Evolutionary conservation across 257 asterid genomes (phyloP).

Genomic region (Gentiana dahurica): DNA sequence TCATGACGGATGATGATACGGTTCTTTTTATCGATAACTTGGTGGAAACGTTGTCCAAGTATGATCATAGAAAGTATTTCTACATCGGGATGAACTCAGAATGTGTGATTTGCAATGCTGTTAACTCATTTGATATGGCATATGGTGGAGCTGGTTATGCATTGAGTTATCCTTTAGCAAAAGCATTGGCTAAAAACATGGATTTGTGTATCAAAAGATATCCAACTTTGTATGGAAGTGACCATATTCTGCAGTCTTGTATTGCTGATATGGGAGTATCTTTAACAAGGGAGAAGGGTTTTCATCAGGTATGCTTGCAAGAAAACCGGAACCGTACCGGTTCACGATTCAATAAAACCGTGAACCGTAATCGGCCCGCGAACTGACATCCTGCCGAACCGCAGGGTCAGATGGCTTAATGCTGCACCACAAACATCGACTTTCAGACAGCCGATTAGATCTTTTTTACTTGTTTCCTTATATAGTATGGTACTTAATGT

Average conservation of each 20-base stretch:
- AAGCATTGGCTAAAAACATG: slow-evolving; percentile 39
- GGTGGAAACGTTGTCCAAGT: slow-evolving; percentile 22
- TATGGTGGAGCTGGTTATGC: slow-evolving; percentile 46
- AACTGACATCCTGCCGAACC: no score
- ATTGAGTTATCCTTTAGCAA: slow-evolving; percentile 41
- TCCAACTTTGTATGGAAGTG: slow-evolving; percentile 26
- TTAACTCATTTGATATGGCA: slow-evolving; percentile 38
- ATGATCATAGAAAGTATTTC: slow-evolving; percentile 38
- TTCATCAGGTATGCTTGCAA: slow-evolving; percentile 26
- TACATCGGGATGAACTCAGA: slow-evolving; percentile 49
- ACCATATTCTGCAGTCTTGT: slow-evolving; percentile 34
- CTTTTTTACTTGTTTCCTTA: no score
- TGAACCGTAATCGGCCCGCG: no score
- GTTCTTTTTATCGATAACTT: slow-evolving; percentile 32
- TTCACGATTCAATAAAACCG: no score
- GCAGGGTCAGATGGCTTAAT: no score
- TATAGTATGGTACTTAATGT: no score
- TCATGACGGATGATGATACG: slow-evolving; percentile 45
- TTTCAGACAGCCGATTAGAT: no score
- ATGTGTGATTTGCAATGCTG: slow-evolving; percentile 20
- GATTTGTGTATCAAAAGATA: slow-evolving; percentile 36
- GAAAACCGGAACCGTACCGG: no score
- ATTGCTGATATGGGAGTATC: slow-evolving; percentile 44
- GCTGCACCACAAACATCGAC: no score
- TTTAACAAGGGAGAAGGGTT: slow-evolving; percentile 33